Base-by-base conservation (phyloP, 257 asterid species). In the Voacanga thouarsii region DNA sequence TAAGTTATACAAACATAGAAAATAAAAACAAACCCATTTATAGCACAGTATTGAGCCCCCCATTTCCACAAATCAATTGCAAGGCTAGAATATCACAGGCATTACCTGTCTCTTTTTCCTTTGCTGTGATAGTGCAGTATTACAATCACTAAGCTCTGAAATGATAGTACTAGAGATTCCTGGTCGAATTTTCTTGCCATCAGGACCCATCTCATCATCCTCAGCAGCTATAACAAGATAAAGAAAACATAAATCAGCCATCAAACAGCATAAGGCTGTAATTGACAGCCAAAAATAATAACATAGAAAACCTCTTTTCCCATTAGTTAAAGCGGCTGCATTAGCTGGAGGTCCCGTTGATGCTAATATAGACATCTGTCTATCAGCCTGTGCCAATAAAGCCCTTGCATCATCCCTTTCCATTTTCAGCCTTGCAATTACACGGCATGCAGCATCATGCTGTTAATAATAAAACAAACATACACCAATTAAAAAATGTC, bases 381-480 rank as follows among this genome's bases (percentile, higher is more conserved):
- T 86, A 83, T 96, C 97, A 69, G 97, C 97, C 82, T 86, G 97
- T 63, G 96, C 90, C 81, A 96, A 80, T 59, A 96, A 85, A 24
- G 72, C 86, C 87, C 97, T 86, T 64, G 99, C 97, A 85, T 96
- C 99, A 75, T 96, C 98, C 87, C 98, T 90, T 88, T 93, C 99
- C 85, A 92, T 96, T 86, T 90, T 93, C 77, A 96, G 81, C 87
- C 99, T 90, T 84, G 99, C 98, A 89, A 96, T 96, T 72, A 96
- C 99, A 86, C 98, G 96, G 84, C 99, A 93, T 6, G 99, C 99
- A 57, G 99, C 98, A 82, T 96, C 99, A 87, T 96, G 99, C 98
- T 96, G 90, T 86, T 73, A 88, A 60, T 59, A 49, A 64, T 50
- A 53, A 75, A 37, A 84, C 50, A 61, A 33, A 75, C 44, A 43